Evolutionary conservation across 257 asterid species (phyloP).

Genomic region (Fraxinus quadrangulata): DNA sequence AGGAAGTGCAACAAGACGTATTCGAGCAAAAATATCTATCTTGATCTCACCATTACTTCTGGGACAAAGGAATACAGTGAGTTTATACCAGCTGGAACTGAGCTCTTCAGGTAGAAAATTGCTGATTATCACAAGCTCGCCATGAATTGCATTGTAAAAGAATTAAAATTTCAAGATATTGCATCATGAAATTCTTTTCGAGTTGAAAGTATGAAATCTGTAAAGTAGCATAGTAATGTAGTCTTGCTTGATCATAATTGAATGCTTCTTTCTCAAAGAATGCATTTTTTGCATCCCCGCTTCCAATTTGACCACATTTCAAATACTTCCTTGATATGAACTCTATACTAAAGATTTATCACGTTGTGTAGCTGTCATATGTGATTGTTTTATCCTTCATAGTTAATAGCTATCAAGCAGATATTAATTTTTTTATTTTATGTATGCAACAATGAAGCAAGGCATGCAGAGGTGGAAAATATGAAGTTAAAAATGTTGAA

Average conservation of each 20-base stretch:
- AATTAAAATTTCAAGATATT: background rate
- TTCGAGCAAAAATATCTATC: constrained; percentile 83
- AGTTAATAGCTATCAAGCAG: background rate
- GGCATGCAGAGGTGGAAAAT: background rate
- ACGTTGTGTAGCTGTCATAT: background rate
- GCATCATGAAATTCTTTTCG: background rate
- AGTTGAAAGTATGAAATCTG: background rate
- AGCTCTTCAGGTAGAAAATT: constrained; percentile 72
- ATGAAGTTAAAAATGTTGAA: background rate
- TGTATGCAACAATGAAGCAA: background rate
- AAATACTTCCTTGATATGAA: background rate
- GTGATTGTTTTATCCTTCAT: background rate
- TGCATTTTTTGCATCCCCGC: background rate
- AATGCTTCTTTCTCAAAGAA: background rate
- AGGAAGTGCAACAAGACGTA: constrained; percentile 75
- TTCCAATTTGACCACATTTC: background rate
- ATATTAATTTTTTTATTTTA: background rate
- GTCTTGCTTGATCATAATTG: background rate
- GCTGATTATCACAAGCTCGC: background rate
- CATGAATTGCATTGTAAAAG: background rate
- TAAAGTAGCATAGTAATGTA: background rate
- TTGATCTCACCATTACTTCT: constrained; percentile 90
- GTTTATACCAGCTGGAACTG: constrained; percentile 77
- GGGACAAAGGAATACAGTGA: constrained; percentile 84
- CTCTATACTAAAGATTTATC: background rate